A percentile compares a stretch with the other conserved stretches of the same genome.
Evolutionary conservation across 768 basidiomycete species (phyloP).

Genomic region (Calocybe cyanea): DNA sequence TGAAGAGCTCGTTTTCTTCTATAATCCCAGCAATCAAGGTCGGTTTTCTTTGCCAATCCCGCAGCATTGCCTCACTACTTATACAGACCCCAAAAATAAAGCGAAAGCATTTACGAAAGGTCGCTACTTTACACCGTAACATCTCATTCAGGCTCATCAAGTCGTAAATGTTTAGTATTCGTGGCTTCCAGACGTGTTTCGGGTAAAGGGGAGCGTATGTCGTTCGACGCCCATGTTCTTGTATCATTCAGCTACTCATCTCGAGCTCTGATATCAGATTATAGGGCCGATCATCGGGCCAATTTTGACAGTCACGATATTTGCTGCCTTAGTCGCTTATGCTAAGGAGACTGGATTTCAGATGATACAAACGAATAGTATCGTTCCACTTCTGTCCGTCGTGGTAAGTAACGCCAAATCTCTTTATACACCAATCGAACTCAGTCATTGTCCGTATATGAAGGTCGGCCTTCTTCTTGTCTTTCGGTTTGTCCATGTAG

Average conservation of each 20-base stretch:
- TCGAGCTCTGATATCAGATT: constrained; percentile 42
- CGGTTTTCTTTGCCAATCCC: neutral
- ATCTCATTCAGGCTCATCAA: neutral
- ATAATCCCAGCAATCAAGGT: constrained; percentile 27
- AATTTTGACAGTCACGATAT: constrained; percentile 79
- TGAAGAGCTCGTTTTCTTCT: constrained; percentile 28
- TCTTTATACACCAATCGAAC: neutral
- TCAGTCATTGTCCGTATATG: constrained; percentile 4
- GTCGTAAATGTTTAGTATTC: constrained; percentile 62
- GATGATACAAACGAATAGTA: constrained; percentile 72
- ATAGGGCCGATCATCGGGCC: constrained; percentile 72
- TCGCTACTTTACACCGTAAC: neutral
- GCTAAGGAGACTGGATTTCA: constrained; percentile 52
- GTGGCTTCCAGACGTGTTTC: constrained; percentile 86
- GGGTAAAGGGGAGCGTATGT: constrained; percentile 78
- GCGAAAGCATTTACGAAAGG: constrained; percentile 53
- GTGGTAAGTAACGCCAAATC: constrained; percentile 55
- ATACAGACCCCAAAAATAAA: constrained; percentile 40
- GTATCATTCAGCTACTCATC: neutral
- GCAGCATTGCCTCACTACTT: no score
- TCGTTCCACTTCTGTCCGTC: constrained; percentile 84
- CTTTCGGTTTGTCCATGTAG: constrained; percentile 54
- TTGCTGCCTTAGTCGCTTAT: constrained; percentile 60
- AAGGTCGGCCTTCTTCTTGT: constrained; percentile 88
- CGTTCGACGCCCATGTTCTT: neutral